These are phyloP conservation scores for Helicocarpus griseus DNA, from an alignment of 2,329 filamentous ascomycete genomes.

Conservation along the genomic window DNA sequence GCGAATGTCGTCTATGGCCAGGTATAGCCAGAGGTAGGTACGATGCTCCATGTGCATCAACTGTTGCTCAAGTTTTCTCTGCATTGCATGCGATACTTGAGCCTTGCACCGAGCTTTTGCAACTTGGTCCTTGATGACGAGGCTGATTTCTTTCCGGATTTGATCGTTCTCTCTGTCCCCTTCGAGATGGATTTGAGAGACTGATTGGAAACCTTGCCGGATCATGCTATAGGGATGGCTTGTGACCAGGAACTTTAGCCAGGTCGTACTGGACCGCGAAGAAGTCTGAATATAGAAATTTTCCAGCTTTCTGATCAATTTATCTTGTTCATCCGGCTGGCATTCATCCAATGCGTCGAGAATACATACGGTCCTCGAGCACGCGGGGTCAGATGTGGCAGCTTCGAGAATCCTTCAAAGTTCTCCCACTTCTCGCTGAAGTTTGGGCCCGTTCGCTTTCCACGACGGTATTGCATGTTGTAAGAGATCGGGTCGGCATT, in stretches of 20 bases:
- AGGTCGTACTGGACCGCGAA: background rate
- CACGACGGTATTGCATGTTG: slow-evolving; percentile 8
- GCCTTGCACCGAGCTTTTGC: slow-evolving; percentile 7
- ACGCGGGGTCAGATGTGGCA: slow-evolving; percentile 1
- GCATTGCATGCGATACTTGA: background rate
- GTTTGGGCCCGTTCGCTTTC: slow-evolving; percentile 14
- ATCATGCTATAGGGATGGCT: slow-evolving; percentile 24
- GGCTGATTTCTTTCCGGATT: slow-evolving; percentile 15
- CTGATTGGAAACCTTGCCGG: slow-evolving; percentile 10
- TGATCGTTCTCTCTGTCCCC: slow-evolving; percentile 12
- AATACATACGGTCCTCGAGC: slow-evolving; percentile 11
- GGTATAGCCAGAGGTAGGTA: slow-evolving; percentile 22
- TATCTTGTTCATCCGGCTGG: background rate
- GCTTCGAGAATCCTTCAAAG: slow-evolving; percentile 13
- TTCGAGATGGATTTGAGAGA: slow-evolving; percentile 10
- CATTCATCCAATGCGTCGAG: slow-evolving; percentile 13
- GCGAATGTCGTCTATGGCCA: slow-evolving; percentile 16
- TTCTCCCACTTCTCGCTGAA: slow-evolving; percentile 10
- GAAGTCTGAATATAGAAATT: background rate
- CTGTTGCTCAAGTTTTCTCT: background rate
- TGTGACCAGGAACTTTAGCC: slow-evolving; percentile 19
- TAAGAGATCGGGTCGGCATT: slow-evolving; percentile 18
- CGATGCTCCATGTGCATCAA: slow-evolving; percentile 14
- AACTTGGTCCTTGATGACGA: slow-evolving; percentile 14
- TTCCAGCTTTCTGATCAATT: background rate